Evolutionary conservation across 345 rosid genomes (phyloP).

Genomic region (Lagerstroemia speciosa): DNA sequence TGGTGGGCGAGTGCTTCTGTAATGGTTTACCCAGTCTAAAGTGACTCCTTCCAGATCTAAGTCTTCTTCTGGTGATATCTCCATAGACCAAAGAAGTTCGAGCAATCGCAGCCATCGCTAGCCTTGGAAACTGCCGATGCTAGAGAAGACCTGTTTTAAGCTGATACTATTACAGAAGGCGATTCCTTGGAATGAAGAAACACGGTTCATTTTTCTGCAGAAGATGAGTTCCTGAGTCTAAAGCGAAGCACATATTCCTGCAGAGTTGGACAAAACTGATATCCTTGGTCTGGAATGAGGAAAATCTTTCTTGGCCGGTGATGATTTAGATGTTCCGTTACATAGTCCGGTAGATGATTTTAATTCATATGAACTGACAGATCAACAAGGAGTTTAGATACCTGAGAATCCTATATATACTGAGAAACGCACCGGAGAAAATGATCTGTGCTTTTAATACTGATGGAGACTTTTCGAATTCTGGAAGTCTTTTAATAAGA

Average conservation of each 20-base stretch:
- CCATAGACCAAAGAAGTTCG: constrained; percentile 7
- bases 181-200: too few relatives aligned
- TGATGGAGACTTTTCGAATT: not conserved
- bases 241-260: too few relatives aligned
- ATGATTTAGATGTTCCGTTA: constrained; percentile 15
- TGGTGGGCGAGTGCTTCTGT: constrained; percentile 5
- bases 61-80: constrained; percentile 13
- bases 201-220: too few relatives aligned
- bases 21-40: constrained; percentile 16
- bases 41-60: constrained; percentile 14
- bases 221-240: constrained; percentile 14
- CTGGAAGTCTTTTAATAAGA: not conserved
- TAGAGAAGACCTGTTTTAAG: constrained; percentile 15
- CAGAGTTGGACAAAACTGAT: constrained; percentile 5
- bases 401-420: not conserved
- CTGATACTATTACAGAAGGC: not conserved
- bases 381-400: not conserved
- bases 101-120: constrained; percentile 6
- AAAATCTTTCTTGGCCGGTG: constrained; percentile 12
- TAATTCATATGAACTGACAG: not conserved
- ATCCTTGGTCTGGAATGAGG: constrained; percentile 15
- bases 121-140: constrained; percentile 7
- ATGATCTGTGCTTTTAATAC: not conserved
- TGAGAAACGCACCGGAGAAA: not conserved
- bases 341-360: not conserved